phyloP scores from a whole-genome alignment of 495 filamentous ascomycete species.

The Usnea hakonensis region DNA sequence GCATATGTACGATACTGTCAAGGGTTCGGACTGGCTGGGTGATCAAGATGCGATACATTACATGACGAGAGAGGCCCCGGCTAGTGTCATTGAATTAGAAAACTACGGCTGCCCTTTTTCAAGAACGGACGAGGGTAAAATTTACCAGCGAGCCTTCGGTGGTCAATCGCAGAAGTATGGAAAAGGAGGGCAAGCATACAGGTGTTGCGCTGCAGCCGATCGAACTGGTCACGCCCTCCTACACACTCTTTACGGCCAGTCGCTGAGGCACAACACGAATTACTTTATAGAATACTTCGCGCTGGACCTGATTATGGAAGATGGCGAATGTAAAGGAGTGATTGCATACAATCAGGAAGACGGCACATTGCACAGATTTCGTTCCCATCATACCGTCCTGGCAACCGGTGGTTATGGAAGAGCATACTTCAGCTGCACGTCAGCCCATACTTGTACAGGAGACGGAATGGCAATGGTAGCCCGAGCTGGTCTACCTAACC shows the following conservation, averaged over 20 bases:
- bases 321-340: conserved; percentile 91
- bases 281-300: conserved; percentile 99
- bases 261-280: conserved; percentile 92
- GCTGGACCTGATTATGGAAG: conserved; percentile 91
- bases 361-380: conserved; percentile 91
- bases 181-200: conserved; percentile 94
- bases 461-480: conserved; percentile 99
- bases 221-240: conserved; percentile 93
- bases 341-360: conserved; percentile 98
- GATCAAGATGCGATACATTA: conserved; percentile 99
- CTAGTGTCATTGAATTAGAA: conserved; percentile 87
- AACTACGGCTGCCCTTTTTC: conserved; percentile 98
- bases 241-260: conserved; percentile 97
- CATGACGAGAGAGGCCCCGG: conserved; percentile 93
- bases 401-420: conserved; percentile 95
- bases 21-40: conserved; percentile 96
- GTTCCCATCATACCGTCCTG: conserved; percentile 89
- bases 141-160: conserved; percentile 97
- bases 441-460: conserved; percentile 95
- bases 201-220: conserved; percentile 91
- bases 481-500: conserved; percentile 93
- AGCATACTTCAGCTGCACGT: conserved; percentile 96
- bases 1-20: conserved; percentile 99
- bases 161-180: conserved; percentile 92
- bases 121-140: conserved; percentile 91